Evolutionary conservation across 352 stramenopile genomes (phyloP), one percentile per base, ranked within the genome.

Genomic region (Phytophthora pini): DNA sequence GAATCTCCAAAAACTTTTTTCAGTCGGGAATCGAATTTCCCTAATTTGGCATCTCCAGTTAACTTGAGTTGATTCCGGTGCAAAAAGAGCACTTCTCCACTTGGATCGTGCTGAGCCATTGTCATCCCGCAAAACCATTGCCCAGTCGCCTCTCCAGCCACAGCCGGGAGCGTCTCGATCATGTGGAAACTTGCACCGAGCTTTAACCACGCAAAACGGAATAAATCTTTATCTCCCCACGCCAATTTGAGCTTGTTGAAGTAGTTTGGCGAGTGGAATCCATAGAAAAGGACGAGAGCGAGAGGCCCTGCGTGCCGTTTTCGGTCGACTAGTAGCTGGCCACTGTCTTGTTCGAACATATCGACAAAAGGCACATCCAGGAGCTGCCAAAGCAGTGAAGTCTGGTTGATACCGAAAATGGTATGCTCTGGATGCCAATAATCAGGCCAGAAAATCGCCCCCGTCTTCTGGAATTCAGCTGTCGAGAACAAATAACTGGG

Each of bases 341-440:
- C 80, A 29, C 77, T 87, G 39, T 89, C 80, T 62, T 89, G 80
- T 62, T 89, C 80, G 49, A 85, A 84, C 80, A 87, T 88, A 58
- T 83, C 65, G 26, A 85, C 73, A 38, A 79, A 83, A 3, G 62
- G 59, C 40, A 79, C 47, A 32, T 70, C 75, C 3, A 89, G 60
- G 11, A 87, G 54, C 39, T 84, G 65, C 80, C 80, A 89, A 22
- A 66, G 43, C 0, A 70, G 31, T 5, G 62, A 70, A 24, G 57
- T 61, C 27, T 60, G 61, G 41, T 70, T 54, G 34, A 70, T 65
- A 15, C 20, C 36, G 15, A 70, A 70, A 27, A 70, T 66, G 56
- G 47, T 74, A 22, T 40, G 70, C 29, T 27, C 29, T 17, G 62
- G 62, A 43, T 70, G 56, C 62, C 62, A 70, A 26, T 49, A 70